Base-by-base conservation (phyloP, 345 rosid genomes). In the Leavenworthia alabamica region DNA sequence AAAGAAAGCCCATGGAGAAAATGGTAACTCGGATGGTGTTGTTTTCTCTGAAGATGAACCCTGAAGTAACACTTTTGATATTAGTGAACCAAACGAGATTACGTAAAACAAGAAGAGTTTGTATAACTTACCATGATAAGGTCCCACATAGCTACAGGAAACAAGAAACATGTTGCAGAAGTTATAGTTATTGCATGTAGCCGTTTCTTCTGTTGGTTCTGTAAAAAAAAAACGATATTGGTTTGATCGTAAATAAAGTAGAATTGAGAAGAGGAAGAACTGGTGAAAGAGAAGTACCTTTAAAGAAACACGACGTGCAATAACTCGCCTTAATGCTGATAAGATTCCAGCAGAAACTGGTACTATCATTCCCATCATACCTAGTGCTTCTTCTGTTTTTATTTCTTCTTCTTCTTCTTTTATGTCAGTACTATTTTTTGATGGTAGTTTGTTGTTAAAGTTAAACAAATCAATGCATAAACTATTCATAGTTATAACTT, bases 141-240 rank as follows among this genome's bases (percentile, higher is more conserved):
- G 79, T 89, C 92, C 97, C 99, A 93, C 96, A 93, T 93, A 56
- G 97, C 99, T 53, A 85, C 84, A 26, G 99, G 99, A 81, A 93
- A 93, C 58, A 93, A 70, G 62, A 93, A 85, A 67, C 95, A 89
- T 12, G 99, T 81, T 45, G 97, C 94, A 15, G 94, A 84, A 68
- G 96, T 74, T 54, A 93, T 77, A 49, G 88, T 89, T 73, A 89
- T 78, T 9, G 96, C 97, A 79, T 93, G 83, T 15, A 93, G 91
- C 55, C 99, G 78, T 78, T 86, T 85, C 77, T 87, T 93, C 37
- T 82, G 83, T 78, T 86, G 97, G 79, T 85, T 87, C 99, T 93
- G 78, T 52, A 15, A 13, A 57, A 44, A 15, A 13, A 57, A 44
- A 40, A 29, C 70, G 51, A 56, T 40, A 50, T 5, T 48, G 35